A percentile compares a stretch with the other conserved stretches of the same genome.
Evolutionary conservation across 169 alveolate genomes (phyloP).

Genomic region (Plasmodium fragile): DNA sequence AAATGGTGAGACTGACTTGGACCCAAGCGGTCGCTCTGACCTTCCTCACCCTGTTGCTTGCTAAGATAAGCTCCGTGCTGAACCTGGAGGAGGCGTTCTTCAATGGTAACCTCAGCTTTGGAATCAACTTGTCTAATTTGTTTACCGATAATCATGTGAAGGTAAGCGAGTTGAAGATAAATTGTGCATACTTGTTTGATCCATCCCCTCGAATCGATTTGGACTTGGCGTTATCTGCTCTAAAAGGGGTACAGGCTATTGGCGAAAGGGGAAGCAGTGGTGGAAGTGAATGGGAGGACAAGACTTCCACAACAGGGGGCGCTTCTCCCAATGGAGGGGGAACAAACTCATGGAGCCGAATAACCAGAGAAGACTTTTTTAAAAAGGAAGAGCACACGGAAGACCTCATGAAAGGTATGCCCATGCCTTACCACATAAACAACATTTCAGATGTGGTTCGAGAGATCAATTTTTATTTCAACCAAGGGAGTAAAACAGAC

Average conservation of each 20-base stretch:
- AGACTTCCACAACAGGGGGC: neutral
- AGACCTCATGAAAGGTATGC: slow-evolving; percentile 48
- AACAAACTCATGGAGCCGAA: slow-evolving; percentile 16
- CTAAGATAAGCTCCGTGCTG: slow-evolving; percentile 5
- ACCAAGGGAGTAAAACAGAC: neutral
- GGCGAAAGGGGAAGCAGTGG: neutral
- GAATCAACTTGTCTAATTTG: neutral
- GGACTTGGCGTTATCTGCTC: slow-evolving; percentile 66
- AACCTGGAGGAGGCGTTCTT: slow-evolving; percentile 21
- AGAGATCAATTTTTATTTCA: slow-evolving; percentile 28
- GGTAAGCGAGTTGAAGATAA: slow-evolving; percentile 44
- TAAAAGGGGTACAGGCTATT: slow-evolving; percentile 15
- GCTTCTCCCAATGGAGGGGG: neutral
- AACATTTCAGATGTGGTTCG: slow-evolving; percentile 17
- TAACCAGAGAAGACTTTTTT: slow-evolving; percentile 22
- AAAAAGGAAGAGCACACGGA: neutral
- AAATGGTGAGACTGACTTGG: neutral
- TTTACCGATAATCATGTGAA: slow-evolving; percentile 24
- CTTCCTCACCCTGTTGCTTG: neutral
- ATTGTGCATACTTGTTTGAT: slow-evolving; percentile 16
- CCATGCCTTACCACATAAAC: slow-evolving; percentile 23
- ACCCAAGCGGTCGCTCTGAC: neutral
- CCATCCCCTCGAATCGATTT: slow-evolving; percentile 10
- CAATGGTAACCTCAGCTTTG: slow-evolving; percentile 15
- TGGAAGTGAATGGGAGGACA: neutral